Conservation (phyloP, 2,329 filamentous ascomycete genomes). For the Arthrinium phaeospermum region DNA sequence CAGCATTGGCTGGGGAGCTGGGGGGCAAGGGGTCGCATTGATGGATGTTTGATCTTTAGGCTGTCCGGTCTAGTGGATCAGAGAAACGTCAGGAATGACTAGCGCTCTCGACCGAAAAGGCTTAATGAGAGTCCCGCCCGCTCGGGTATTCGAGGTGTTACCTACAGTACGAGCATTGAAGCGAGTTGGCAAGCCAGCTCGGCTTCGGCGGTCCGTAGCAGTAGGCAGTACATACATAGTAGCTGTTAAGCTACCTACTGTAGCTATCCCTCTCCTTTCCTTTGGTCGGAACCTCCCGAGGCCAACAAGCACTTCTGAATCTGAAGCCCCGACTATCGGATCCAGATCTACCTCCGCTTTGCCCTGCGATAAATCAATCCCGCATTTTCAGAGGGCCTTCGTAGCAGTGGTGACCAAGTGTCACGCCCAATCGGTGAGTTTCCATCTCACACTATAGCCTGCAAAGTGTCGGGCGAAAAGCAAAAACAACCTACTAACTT, state of each 20-base stretch:
- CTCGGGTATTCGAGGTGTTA: conserved; percentile 12
- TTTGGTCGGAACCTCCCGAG: conserved; percentile 15
- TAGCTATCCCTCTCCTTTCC: neutral
- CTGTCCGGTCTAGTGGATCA: conserved; percentile 9
- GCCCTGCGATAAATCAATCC: neutral
- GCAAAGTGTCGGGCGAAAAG: neutral
- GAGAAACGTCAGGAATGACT: conserved; percentile 2
- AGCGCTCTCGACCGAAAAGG: neutral
- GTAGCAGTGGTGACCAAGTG: conserved; percentile 22
- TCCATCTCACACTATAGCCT: neutral
- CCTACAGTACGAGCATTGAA: neutral
- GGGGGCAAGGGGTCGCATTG: too few relatives aligned
- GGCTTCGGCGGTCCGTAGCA: neutral
- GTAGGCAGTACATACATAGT: neutral
- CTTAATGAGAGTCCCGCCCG: neutral
- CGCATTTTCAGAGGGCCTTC: conserved; percentile 8
- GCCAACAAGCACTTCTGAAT: neutral
- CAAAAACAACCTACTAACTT: neutral
- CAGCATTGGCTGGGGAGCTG: neutral
- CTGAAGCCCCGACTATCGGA: conserved; percentile 24
- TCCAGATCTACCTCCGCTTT: conserved; percentile 24
- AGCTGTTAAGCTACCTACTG: neutral
- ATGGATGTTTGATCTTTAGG: neutral
- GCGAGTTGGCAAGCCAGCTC: neutral
- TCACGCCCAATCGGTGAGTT: conserved; percentile 23